These are phyloP conservation scores for Polyporus arcularius DNA, from an alignment of 768 basidiomycete genomes.

Conservation along the genomic window DNA sequence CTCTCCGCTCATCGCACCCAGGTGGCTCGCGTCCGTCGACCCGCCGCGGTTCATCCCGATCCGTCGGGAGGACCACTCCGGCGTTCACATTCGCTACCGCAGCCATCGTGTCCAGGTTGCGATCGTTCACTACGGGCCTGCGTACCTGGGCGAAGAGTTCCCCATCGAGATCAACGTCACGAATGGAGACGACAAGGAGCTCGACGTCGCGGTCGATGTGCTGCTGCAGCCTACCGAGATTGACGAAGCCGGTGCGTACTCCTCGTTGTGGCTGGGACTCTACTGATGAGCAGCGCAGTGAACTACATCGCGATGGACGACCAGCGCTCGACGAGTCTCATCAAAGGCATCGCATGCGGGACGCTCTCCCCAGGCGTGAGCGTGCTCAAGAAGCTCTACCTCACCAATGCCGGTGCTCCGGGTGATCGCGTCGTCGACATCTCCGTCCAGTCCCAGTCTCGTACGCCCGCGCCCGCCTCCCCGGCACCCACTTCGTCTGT, in stretches of 20 bases:
- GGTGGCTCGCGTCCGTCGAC: slow-evolving; percentile 61
- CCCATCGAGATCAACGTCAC: slow-evolving; percentile 69
- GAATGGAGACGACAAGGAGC: slow-evolving; percentile 68
- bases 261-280: not conserved
- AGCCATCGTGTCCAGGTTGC: slow-evolving; percentile 58
- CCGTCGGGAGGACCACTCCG: slow-evolving; percentile 45
- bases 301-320: slow-evolving; percentile 64
- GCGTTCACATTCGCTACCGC: slow-evolving; percentile 59
- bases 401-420: slow-evolving; percentile 60
- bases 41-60: slow-evolving; percentile 57
- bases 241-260: slow-evolving; percentile 63
- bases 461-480: slow-evolving; percentile 9
- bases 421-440: slow-evolving; percentile 81
- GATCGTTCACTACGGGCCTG: slow-evolving; percentile 63
- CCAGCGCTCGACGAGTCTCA: slow-evolving; percentile 65
- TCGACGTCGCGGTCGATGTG: slow-evolving; percentile 72
- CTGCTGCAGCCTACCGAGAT: slow-evolving; percentile 80
- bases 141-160: slow-evolving; percentile 80
- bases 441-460: slow-evolving; percentile 67
- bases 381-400: slow-evolving; percentile 59
- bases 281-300: slow-evolving; percentile 37
- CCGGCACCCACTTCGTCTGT: not conserved
- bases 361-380: slow-evolving; percentile 57
- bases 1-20: slow-evolving; percentile 29
- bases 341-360: slow-evolving; percentile 75